Base-by-base conservation (phyloP, 1,284 basidiomycete species). In the Pseudozyma sp. region DNA sequence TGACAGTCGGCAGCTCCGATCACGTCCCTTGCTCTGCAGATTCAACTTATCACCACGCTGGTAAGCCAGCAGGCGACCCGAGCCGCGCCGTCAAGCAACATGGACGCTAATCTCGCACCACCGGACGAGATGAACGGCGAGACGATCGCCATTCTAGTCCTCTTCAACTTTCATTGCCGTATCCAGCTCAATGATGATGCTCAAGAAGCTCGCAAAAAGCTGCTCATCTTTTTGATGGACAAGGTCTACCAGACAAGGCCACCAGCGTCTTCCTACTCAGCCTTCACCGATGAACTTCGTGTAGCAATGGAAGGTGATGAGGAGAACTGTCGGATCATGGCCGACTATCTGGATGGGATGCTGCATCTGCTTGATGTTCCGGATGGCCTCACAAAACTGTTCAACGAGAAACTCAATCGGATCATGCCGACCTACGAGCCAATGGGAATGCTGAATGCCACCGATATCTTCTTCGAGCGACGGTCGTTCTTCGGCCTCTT, bases 401-500 rank as follows among this genome's bases (percentile, higher is more conserved):
- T 75, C 52, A 61, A 70, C 58, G 72, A 75, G 35, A 70, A 70
- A 54, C 57, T 75, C 54, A 75, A 66, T 42, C 34, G 58, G 6
- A 65, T 75, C 52, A 66, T 75, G 43, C 64, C 72, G 10, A 70
- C 50, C 54, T 75, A 75, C 43, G 72, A 75, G 25, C 50, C 67
- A 0, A 64, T 67, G 54, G 72, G 72, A 9, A 43, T 66, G 52
- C 59, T 74, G 43, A 69, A 65, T 34, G 57, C 57, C 10, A 57
- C 40, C 38, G 72, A 74, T 34, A 61, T 65, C 52, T 66, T 74
- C 44, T 75, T 62, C 50, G 73, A 76, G 44, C 60, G 73, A 35
- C 56, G 73, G 16, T 76, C 73, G 11, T 76, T 71, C 65, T 76
- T 76, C 25, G 73, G 73, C 36, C 69, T 76, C 51, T 72, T 56